Conservation (phyloP, 2,329 filamentous ascomycete genomes). For the Penicillium sp. region DNA sequence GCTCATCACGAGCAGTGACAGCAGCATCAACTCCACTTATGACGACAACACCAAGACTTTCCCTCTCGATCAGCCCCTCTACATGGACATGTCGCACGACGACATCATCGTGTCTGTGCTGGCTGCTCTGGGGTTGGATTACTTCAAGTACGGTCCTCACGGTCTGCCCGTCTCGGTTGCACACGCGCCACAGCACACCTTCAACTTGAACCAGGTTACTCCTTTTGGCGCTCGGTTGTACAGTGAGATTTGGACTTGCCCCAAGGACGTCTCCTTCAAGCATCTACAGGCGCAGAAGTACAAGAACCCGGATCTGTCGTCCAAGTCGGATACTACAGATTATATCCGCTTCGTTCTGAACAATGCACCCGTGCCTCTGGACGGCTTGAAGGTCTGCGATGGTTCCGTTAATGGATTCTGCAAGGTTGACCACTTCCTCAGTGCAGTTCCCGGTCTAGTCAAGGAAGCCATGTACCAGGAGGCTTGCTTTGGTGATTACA, state of each 20-base stretch:
- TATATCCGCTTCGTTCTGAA: slow-evolving; percentile 33
- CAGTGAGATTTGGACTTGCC: slow-evolving; percentile 55
- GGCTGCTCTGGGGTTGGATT: slow-evolving; percentile 52
- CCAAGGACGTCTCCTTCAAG: slow-evolving; percentile 18
- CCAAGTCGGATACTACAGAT: slow-evolving; percentile 10
- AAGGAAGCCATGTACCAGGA: slow-evolving; percentile 27
- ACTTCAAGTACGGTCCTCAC: slow-evolving; percentile 39
- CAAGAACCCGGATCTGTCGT: slow-evolving; percentile 26
- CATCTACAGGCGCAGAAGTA: slow-evolving; percentile 41
- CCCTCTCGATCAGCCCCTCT: slow-evolving; percentile 48
- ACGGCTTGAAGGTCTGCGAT: slow-evolving; percentile 25
- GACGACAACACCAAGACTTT: slow-evolving; percentile 46
- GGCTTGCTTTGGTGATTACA: slow-evolving; percentile 30
- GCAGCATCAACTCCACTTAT: slow-evolving; percentile 50
- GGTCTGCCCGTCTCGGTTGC: slow-evolving; percentile 23
- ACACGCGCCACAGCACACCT: slow-evolving; percentile 47
- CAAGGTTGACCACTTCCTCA: slow-evolving; percentile 23
- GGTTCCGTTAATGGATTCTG: slow-evolving; percentile 28
- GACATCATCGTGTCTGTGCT: slow-evolving; percentile 50
- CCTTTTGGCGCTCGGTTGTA: slow-evolving; percentile 54
- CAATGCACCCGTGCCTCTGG: slow-evolving; percentile 25
- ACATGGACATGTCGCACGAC: slow-evolving; percentile 53
- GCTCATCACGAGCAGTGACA: slow-evolving; percentile 48
- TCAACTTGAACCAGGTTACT: slow-evolving; percentile 50
- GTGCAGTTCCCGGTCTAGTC: slow-evolving; percentile 19